Conservation (phyloP, 1,139 yeast genomes). For the Yarrowia galli region DNA sequence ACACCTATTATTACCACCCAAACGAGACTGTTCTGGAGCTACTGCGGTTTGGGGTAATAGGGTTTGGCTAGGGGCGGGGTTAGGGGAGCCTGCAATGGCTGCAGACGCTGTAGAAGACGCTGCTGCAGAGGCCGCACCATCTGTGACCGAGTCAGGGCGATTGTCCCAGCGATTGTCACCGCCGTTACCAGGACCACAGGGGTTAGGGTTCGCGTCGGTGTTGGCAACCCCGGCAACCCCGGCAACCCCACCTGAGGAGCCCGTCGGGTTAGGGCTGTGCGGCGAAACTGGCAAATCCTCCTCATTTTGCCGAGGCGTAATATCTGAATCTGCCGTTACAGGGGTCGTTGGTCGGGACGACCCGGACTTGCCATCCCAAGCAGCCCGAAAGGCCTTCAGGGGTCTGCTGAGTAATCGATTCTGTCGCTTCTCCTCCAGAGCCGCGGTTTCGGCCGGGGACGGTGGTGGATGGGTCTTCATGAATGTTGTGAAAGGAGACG, state of each 20-base stretch:
- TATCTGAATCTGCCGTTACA: background rate
- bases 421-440: background rate
- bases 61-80: constrained; percentile 23
- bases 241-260: background rate
- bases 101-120: too few species aligned
- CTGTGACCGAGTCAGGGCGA: too few species aligned
- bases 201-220: background rate
- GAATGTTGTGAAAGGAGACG: background rate
- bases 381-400: background rate
- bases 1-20: constrained; percentile 22
- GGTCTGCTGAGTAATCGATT: constrained; percentile 5
- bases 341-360: background rate
- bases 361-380: constrained; percentile 9
- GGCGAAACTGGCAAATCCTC: background rate
- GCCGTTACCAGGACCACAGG: background rate
- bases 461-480: background rate
- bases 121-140: too few species aligned
- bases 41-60: constrained; percentile 16
- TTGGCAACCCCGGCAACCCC: too few species aligned
- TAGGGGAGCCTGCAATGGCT: too few species aligned
- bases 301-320: background rate
- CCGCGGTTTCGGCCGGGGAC: background rate
- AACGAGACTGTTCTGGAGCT: background rate
- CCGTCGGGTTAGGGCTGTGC: background rate
- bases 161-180: too few species aligned